These are phyloP conservation scores for Entomortierella beljakovae DNA, from an alignment of 192 early-diverging fungal species.

Conservation along the genomic window DNA sequence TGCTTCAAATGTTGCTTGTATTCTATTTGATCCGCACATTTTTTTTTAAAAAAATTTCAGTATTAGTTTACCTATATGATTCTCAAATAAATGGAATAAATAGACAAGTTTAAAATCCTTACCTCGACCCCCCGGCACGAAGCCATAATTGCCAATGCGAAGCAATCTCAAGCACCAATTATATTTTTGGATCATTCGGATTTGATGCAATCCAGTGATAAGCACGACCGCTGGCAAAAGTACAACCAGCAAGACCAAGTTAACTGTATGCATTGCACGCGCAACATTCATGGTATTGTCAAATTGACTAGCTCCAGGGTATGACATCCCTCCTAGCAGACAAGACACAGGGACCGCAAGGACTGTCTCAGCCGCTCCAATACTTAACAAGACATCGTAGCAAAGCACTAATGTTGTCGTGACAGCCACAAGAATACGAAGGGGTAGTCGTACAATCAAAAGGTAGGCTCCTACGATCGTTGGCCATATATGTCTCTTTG, in stretches of 20 bases:
- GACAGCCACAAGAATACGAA: conserved; percentile 44
- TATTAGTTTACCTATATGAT: too few species aligned
- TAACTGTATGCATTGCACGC: conserved; percentile 51
- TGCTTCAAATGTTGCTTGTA: conserved; percentile 53
- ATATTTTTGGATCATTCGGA: conserved; percentile 53
- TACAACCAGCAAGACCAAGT: conserved; percentile 36
- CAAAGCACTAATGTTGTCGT: conserved; percentile 46
- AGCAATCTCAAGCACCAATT: conserved; percentile 48
- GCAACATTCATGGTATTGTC: conserved; percentile 56
- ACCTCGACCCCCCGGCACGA: conserved; percentile 53
- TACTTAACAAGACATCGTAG: conserved; percentile 43
- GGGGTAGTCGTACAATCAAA: conserved; percentile 39
- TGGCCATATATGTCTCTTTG: conserved; percentile 39
- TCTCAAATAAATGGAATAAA: too few species aligned
- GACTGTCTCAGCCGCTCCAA: conserved; percentile 44
- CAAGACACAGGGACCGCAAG: conserved; percentile 42
- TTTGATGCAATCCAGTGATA: conserved; percentile 41
- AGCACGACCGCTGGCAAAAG: conserved; percentile 33
- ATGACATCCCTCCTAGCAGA: conserved; percentile 33
- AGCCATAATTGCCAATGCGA: conserved; percentile 44
- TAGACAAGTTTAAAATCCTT: conserved; percentile 5
- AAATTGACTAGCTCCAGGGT: conserved; percentile 37
- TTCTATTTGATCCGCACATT: conserved; percentile 11
- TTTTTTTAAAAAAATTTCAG: too few species aligned
- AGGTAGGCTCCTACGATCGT: conserved; percentile 26